A percentile compares a stretch with the other conserved stretches of the same genome.
Conservation (phyloP, 768 basidiomycete species). For the Russula dissimulans region DNA sequence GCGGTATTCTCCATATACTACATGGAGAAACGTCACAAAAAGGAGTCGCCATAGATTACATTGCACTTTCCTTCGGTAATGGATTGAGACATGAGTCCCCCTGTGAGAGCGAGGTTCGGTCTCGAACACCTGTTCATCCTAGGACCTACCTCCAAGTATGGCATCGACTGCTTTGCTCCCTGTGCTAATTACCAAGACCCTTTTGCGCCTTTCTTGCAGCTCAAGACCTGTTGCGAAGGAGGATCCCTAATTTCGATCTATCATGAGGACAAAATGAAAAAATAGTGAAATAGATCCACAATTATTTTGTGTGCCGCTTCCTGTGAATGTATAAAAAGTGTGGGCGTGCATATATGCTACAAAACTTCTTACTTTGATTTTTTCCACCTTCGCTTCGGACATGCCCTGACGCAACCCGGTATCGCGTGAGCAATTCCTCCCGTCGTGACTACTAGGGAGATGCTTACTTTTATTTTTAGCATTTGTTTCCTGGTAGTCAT, state of each 20-base stretch:
- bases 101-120: constrained; percentile 29
- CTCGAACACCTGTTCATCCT: not conserved
- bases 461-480: constrained; percentile 80
- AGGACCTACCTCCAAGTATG: constrained; percentile 67
- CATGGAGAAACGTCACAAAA: not conserved
- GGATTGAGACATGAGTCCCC: constrained; percentile 86
- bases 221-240: constrained; percentile 89
- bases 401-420: constrained; percentile 51
- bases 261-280: not conserved
- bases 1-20: constrained; percentile 93
- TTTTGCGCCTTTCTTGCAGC: constrained; percentile 76
- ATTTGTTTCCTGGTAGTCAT: constrained; percentile 89
- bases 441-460: not conserved
- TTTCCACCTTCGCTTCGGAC: constrained; percentile 96
- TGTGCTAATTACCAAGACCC: constrained; percentile 77
- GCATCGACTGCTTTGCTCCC: constrained; percentile 88
- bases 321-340: constrained; percentile 30
- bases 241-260: constrained; percentile 50
- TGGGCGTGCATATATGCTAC: not conserved
- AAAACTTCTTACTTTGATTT: constrained; percentile 62
- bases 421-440: not conserved
- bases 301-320: constrained; percentile 86
- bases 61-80: constrained; percentile 69
- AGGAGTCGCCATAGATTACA: not conserved
- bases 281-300: constrained; percentile 31